Evolutionary conservation across 2,329 filamentous ascomycete species (phyloP).

Genomic region (Ascochyta rabiei): DNA sequence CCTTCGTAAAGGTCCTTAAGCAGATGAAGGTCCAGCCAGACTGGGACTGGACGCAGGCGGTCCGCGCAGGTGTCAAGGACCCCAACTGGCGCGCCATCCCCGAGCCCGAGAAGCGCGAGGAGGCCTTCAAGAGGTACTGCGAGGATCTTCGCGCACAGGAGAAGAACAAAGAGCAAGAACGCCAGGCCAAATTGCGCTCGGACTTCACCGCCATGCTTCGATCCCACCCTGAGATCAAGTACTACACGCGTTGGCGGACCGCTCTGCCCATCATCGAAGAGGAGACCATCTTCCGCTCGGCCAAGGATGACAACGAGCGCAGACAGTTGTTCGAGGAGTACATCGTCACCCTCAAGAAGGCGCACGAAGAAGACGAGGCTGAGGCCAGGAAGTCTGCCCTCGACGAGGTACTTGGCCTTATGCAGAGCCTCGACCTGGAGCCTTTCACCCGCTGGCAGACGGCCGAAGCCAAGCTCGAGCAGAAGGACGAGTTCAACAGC

Average conservation of each 20-base stretch:
- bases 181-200: conserved; percentile 85
- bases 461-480: conserved; percentile 80
- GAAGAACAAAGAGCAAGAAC: conserved; percentile 92
- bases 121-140: conserved; percentile 94
- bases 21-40: conserved; percentile 86
- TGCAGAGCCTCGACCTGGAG: conserved; percentile 82
- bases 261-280: conserved; percentile 92
- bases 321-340: conserved; percentile 94
- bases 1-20: conserved; percentile 88
- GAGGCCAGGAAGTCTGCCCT: conserved; percentile 78
- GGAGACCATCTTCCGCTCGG: conserved; percentile 93
- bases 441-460: conserved; percentile 95
- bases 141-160: conserved; percentile 89
- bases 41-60: conserved; percentile 90
- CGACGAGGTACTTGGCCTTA: conserved; percentile 77
- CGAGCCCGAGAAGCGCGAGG: conserved; percentile 87
- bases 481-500: conserved; percentile 75
- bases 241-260: conserved; percentile 97
- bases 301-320: conserved; percentile 84
- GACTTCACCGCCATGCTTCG: conserved; percentile 97
- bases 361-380: conserved; percentile 76
- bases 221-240: conserved; percentile 94
- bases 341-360: conserved; percentile 80
- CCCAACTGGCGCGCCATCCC: conserved; percentile 92
- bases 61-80: conserved; percentile 85